Percentiles rank a stretch among this genome's conserved stretches.
These are phyloP conservation scores for Deinandra increscens DNA, from an alignment of 129 eudicot species.

Conservation along the genomic window DNA sequence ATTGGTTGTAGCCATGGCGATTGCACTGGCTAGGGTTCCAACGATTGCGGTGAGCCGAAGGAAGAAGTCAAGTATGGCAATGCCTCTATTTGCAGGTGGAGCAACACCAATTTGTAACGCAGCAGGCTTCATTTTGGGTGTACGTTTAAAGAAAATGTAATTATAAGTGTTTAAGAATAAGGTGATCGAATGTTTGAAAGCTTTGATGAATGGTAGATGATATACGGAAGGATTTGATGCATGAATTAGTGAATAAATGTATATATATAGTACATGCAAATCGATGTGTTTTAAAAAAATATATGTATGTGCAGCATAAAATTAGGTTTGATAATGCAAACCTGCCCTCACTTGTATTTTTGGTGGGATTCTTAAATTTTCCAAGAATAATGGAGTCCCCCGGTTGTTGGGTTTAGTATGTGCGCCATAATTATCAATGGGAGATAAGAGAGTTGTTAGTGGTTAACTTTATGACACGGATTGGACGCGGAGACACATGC, in stretches of 20 bases:
- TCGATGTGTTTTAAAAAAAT: neutral
- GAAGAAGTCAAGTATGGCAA: constrained; percentile 49
- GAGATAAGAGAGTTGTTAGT: constrained; percentile 11
- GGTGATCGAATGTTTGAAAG: neutral
- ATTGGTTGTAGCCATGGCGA: constrained; percentile 61
- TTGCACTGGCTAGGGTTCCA: constrained; percentile 60
- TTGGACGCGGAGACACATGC: constrained; percentile 13
- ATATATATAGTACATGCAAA: constrained; percentile 23
- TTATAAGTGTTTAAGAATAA: neutral
- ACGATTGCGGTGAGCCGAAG: constrained; percentile 47
- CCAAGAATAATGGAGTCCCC: constrained; percentile 14
- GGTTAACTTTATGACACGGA: constrained; percentile 27
- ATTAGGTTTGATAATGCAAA: constrained; percentile 21
- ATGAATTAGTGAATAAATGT: constrained; percentile 19
- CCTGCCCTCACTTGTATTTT: constrained; percentile 37
- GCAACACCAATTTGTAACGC: constrained; percentile 44
- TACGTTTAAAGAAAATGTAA: neutral
- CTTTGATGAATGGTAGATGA: neutral
- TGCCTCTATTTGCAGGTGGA: constrained; percentile 46
- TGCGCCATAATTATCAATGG: neutral
- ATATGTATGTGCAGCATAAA: neutral
- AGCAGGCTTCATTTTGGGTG: constrained; percentile 44
- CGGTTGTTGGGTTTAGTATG: constrained; percentile 20
- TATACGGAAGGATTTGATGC: too few species aligned
- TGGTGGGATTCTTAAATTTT: too few species aligned